Evolutionary conservation across 345 rosid genomes (phyloP), one percentile per base, ranked within the genome.

Genomic region (Streptanthus diversifolius): DNA sequence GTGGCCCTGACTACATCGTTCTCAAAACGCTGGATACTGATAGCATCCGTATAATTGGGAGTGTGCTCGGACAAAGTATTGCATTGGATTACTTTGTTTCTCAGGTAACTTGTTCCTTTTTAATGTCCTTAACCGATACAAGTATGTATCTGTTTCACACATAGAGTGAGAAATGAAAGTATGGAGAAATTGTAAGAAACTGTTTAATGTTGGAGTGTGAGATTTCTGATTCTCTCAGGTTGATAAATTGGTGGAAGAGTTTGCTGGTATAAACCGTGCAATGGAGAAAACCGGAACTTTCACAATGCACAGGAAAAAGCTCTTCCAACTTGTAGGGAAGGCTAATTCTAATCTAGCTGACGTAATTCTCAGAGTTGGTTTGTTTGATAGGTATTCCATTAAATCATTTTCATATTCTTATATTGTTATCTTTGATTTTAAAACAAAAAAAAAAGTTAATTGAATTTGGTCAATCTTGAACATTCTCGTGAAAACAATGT

Each of bases 281-380:
- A 84, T 93, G 97, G 93, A 89, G 80, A 84, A 88, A 79, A 87
- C 90, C 10, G 96, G 97, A 66, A 93, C 93, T 32, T 93, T 93
- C 85, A 89, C 97, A 64, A 93, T 93, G 98, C 90, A 86, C 75
- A 83, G 93, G 84, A 89, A 66, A 79, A 90, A 87, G 75, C 98
- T 93, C 77, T 78, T 93, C 69, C 88, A 87, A 64, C 93, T 93
- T 52, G 97, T 90, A 45, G 98, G 98, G 78, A 90, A 93, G 83
- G 98, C 97, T 56, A 93, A 93, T 82, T 93, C 98, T 55, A 90
- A 87, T 86, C 78, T 93, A 63, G 97, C 97, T 2, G 96, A 87
- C 74, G 97, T 93, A 8, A 93, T 93, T 82, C 93, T 90, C 65
- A 93, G 88, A 93, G 96, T 93, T 64, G 98, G 98, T 70, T 87